phyloP scores from a whole-genome alignment of 148 eudicot species.

The Cornus controversa region DNA sequence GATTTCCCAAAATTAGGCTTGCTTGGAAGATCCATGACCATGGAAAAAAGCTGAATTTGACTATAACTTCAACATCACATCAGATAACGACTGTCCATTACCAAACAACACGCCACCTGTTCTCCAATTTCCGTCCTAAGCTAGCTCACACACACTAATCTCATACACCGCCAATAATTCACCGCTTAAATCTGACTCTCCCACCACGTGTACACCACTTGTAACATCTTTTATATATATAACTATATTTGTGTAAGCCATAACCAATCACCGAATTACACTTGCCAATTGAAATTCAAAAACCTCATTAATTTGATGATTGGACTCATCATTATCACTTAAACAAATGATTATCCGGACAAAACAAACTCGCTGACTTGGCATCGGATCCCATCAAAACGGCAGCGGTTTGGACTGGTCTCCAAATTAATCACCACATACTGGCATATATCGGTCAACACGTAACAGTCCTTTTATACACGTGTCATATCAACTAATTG shows the following conservation, averaged over 20 bases:
- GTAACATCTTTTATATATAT: neutral
- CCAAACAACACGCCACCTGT: conserved; percentile 11
- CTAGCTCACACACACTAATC: neutral
- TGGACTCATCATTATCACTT: neutral
- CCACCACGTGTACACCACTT: neutral
- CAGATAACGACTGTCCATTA: neutral
- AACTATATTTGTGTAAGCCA: neutral
- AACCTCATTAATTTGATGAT: no score
- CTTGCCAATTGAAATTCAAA: no score
- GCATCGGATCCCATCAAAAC: neutral
- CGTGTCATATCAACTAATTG: neutral
- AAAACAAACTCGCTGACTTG: neutral
- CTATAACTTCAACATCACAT: neutral
- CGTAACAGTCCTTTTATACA: neutral
- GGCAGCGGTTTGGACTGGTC: neutral
- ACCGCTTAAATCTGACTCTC: neutral
- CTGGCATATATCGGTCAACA: conserved; percentile 3
- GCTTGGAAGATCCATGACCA: no score
- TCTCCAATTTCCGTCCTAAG: neutral
- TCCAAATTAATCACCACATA: conserved; percentile 2
- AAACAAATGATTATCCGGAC: no score
- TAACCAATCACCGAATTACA: neutral
- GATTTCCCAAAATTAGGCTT: no score
- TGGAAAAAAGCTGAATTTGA: neutral
- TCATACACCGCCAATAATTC: neutral